Percentiles rank a stretch among this genome's conserved stretches.
phyloP scores from a whole-genome alignment of 129 eudicot species.

The Pseudognaphalium luteoalbum region DNA sequence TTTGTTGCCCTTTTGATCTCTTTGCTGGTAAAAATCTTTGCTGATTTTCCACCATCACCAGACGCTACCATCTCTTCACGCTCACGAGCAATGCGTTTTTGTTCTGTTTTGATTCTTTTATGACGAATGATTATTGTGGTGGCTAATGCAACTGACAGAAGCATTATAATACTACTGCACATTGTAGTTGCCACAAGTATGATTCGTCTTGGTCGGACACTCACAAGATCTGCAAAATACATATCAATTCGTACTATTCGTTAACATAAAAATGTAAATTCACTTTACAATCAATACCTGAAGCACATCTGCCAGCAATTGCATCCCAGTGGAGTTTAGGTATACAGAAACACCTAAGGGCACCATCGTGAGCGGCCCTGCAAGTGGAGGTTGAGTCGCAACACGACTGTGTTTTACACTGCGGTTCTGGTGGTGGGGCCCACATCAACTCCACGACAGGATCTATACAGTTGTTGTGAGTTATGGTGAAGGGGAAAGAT shows the following conservation, averaged over 20 bases:
- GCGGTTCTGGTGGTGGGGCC: slow-evolving; percentile 51
- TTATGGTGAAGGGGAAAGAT: slow-evolving; percentile 46
- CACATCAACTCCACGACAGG: slow-evolving; percentile 62
- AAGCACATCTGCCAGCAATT: slow-evolving; percentile 31
- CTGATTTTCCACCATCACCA: slow-evolving; percentile 53
- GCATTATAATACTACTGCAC: slow-evolving; percentile 14
- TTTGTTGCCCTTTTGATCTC: slow-evolving; percentile 61
- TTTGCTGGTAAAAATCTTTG: slow-evolving; percentile 55
- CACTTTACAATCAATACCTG: slow-evolving; percentile 22
- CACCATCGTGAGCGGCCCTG: slow-evolving; percentile 20
- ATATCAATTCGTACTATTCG: neutral
- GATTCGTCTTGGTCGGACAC: slow-evolving; percentile 7
- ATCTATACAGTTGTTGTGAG: slow-evolving; percentile 54
- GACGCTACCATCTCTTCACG: slow-evolving; percentile 58
- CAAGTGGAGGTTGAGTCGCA: slow-evolving; percentile 32
- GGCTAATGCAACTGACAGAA: slow-evolving; percentile 12
- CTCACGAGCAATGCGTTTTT: slow-evolving; percentile 44
- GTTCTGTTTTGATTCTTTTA: slow-evolving; percentile 33
- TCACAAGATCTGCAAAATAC: slow-evolving; percentile 20
- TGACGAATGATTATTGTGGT: slow-evolving; percentile 1
- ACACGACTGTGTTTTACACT: slow-evolving; percentile 36
- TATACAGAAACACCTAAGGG: slow-evolving; percentile 50
- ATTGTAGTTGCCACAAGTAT: slow-evolving; percentile 16
- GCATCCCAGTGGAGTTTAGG: slow-evolving; percentile 54
- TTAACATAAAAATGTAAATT: neutral